Evolutionary conservation across 2,329 filamentous ascomycete species (phyloP).

Genomic region (Microsporum canis): DNA sequence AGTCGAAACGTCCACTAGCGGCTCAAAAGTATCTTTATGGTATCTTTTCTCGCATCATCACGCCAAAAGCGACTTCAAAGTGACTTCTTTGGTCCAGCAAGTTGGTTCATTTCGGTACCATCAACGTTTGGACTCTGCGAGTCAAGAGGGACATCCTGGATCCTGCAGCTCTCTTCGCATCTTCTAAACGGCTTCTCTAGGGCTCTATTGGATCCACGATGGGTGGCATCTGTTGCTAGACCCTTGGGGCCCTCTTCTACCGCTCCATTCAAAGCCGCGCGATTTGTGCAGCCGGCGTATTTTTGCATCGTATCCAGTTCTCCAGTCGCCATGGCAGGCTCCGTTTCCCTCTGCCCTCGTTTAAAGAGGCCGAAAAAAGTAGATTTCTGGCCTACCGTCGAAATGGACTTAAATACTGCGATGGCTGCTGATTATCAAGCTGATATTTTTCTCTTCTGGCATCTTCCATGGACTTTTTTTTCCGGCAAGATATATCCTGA

Average conservation of each 20-base stretch:
- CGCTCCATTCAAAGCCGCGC: conserved; percentile 7
- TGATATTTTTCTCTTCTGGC: background rate
- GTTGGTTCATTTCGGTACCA: background rate
- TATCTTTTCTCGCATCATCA: background rate
- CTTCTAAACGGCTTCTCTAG: background rate
- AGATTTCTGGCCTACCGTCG: background rate
- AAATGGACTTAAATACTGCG: background rate
- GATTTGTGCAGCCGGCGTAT: conserved; percentile 12
- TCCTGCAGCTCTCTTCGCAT: background rate
- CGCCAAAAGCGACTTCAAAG: background rate
- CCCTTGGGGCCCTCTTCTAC: background rate
- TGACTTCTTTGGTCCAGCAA: background rate
- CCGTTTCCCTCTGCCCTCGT: background rate
- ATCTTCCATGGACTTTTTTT: background rate
- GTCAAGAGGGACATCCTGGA: background rate
- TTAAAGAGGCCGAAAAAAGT: background rate
- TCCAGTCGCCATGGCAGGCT: background rate
- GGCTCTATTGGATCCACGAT: conserved; percentile 1
- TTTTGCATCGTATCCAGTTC: background rate
- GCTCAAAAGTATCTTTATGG: background rate
- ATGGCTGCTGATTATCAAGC: background rate
- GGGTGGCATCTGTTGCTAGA: background rate
- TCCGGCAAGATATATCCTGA: background rate
- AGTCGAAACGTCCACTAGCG: background rate
- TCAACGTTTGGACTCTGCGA: background rate